Percentiles rank a stretch among this genome's conserved stretches.
These are phyloP conservation scores for Porphyrellus sp. DNA, from an alignment of 1,284 basidiomycete species.

Conservation along the genomic window DNA sequence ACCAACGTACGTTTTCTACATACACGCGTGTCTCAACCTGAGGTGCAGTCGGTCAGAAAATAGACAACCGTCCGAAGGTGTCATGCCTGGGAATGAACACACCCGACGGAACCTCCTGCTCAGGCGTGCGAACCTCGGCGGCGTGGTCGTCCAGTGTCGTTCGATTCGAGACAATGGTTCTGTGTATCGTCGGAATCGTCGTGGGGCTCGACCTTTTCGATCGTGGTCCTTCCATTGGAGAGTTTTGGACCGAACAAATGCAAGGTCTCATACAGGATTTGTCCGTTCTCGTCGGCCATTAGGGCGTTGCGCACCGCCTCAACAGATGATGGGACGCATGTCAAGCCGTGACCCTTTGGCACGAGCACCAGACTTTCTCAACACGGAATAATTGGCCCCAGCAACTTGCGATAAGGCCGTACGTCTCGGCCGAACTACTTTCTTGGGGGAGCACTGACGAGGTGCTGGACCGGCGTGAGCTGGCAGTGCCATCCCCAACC, in stretches of 20 bases:
- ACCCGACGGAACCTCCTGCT: constrained; percentile 6
- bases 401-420: background rate
- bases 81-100: constrained; percentile 14
- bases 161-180: constrained; percentile 15
- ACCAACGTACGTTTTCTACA: constrained; percentile 12
- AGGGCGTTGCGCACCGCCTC: constrained; percentile 8
- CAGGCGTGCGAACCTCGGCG: constrained; percentile 7
- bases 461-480: background rate
- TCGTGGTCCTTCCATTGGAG: constrained; percentile 8
- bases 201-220: constrained; percentile 15
- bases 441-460: background rate
- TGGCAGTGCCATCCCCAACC: background rate
- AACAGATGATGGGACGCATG: constrained; percentile 3
- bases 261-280: constrained; percentile 12
- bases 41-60: background rate
- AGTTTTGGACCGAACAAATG: background rate
- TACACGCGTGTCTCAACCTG: background rate
- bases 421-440: background rate
- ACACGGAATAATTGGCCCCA: background rate
- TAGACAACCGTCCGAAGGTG: constrained; percentile 3
- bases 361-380: too few relatives aligned
- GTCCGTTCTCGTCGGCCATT: constrained; percentile 9
- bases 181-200: constrained; percentile 9
- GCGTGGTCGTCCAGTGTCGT: constrained; percentile 1
- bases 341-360: background rate